phyloP scores from a whole-genome alignment of 352 stramenopile species.

The Elongisporangium undulatum region DNA sequence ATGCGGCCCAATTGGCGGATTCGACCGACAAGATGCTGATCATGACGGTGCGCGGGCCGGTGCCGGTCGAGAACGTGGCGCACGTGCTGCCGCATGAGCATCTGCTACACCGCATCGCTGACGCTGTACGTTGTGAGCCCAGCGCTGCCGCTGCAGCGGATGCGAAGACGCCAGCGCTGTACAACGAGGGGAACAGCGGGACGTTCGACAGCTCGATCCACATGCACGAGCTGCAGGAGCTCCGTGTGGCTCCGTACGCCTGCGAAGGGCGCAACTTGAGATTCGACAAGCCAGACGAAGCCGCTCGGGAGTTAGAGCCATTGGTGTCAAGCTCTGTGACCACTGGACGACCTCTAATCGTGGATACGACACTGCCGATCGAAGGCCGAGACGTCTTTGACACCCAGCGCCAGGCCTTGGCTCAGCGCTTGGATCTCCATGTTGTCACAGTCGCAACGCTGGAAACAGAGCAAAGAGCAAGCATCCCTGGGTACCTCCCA shows the following conservation, averaged over 20 bases:
- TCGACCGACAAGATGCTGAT: slow-evolving; percentile 28
- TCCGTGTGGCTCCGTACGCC: slow-evolving; percentile 33
- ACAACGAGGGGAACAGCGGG: not conserved
- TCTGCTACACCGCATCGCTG: slow-evolving; percentile 46
- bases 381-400: slow-evolving; percentile 46
- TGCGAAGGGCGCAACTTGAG: slow-evolving; percentile 42
- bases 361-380: slow-evolving; percentile 43
- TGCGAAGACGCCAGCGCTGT: not conserved
- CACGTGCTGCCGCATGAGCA: slow-evolving; percentile 50
- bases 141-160: slow-evolving; percentile 2
- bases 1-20: too few relatives aligned
- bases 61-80: slow-evolving; percentile 30
- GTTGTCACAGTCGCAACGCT: slow-evolving; percentile 57
- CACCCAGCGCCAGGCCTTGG: slow-evolving; percentile 21
- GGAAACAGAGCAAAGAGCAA: slow-evolving; percentile 16
- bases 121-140: too few relatives aligned
- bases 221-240: slow-evolving; percentile 47
- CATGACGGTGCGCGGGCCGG: slow-evolving; percentile 37
- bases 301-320: slow-evolving; percentile 60
- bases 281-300: slow-evolving; percentile 67
- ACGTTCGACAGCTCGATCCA: slow-evolving; percentile 18
- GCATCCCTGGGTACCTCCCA: slow-evolving; percentile 11
- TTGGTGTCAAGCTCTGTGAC: slow-evolving; percentile 14
- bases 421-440: slow-evolving; percentile 35
- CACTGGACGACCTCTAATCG: slow-evolving; percentile 17